Conservation (phyloP, 176 grass and related monocot genomes). For the Areca catechu region DNA sequence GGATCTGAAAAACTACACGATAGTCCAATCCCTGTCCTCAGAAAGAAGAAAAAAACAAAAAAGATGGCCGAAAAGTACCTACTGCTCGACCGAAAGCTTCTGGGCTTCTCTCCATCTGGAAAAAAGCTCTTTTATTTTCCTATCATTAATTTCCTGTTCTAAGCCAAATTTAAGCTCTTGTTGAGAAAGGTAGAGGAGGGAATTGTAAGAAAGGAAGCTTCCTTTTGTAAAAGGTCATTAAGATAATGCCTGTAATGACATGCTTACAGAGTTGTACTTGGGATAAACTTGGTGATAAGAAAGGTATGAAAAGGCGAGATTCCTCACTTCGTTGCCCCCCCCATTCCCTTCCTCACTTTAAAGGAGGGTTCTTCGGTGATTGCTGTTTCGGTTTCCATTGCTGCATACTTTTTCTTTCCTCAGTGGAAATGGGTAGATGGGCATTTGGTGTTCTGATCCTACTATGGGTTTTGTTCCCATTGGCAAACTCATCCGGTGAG, state of each 20-base stretch:
- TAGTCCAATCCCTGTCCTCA: too few species aligned
- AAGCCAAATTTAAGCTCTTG: too few species aligned
- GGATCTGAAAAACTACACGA: too few species aligned
- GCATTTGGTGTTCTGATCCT: constrained; percentile 19
- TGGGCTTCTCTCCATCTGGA: too few species aligned
- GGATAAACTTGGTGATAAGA: constrained; percentile 54
- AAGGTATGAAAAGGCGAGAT: constrained; percentile 28
- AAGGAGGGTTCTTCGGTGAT: constrained; percentile 9
- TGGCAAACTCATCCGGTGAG: constrained; percentile 16
- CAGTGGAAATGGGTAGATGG: constrained; percentile 3
- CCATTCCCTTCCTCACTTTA: constrained; percentile 9
- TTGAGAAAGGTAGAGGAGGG: too few species aligned
- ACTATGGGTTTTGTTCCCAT: constrained; percentile 14
- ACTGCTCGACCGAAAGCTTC: too few species aligned
- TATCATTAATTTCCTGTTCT: too few species aligned
- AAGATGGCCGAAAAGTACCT: too few species aligned
- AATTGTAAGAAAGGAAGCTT: too few species aligned
- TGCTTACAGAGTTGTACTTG: constrained; percentile 31
- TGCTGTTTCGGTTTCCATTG: not conserved
- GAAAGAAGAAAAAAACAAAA: too few species aligned
- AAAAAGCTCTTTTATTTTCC: too few species aligned
- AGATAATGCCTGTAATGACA: constrained; percentile 6
- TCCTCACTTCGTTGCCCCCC: constrained; percentile 1
- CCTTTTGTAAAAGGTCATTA: not conserved
- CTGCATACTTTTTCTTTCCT: constrained; percentile 3